Conservation (phyloP, 106 monocot genomes). For the Gastrodia elata region DNA sequence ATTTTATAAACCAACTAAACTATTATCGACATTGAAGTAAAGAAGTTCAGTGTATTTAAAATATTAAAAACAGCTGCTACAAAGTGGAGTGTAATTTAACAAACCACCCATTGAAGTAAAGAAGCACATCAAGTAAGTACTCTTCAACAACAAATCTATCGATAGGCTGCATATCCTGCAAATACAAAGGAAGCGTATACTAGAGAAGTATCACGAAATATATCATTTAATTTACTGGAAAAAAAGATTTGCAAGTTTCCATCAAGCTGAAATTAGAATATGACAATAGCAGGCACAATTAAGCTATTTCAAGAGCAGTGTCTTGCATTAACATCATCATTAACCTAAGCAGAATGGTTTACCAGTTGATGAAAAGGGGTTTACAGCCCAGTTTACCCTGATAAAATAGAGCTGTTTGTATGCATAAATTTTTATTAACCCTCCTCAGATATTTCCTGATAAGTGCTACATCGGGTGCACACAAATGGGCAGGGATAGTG, state of each 20-base stretch:
- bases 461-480: not conserved
- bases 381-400: too few relatives aligned
- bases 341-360: not conserved
- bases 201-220: not conserved
- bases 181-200: not conserved
- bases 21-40: not conserved
- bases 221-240: not conserved
- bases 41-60: too few relatives aligned
- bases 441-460: not conserved
- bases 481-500: not conserved
- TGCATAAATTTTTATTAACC: not conserved
- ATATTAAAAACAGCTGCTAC: not conserved
- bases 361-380: too few relatives aligned
- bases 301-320: not conserved
- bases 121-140: conserved; percentile 84
- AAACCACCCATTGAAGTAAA: conserved; percentile 99
- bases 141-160: conserved; percentile 92
- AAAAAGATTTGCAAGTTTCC: not conserved
- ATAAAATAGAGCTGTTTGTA: too few relatives aligned
- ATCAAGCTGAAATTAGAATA: not conserved
- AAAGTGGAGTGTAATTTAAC: conserved; percentile 12
- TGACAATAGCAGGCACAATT: not conserved
- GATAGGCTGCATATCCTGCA: conserved; percentile 86
- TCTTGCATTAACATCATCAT: not conserved
- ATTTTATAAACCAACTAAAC: not conserved